Percentiles rank a stretch among this genome's conserved stretches.
Evolutionary conservation across 2,329 filamentous ascomycete genomes (phyloP).

Genomic region (Curvularia sp.): DNA sequence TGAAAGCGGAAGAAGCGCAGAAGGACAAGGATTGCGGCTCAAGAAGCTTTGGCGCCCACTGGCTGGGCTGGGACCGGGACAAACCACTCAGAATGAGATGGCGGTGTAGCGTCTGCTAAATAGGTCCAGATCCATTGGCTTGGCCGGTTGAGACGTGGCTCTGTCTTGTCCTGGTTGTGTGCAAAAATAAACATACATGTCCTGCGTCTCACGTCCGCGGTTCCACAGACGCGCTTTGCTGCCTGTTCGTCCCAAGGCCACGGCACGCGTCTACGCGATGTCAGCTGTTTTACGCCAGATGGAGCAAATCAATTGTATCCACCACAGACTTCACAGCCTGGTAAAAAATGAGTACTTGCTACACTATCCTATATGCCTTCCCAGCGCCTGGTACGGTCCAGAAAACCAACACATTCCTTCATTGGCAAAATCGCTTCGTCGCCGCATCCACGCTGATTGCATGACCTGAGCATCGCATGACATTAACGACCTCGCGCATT

Average conservation of each 20-base stretch:
- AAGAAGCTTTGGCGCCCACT: conserved; percentile 26
- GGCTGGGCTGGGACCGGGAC: conserved; percentile 13
- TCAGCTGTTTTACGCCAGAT: conserved; percentile 30
- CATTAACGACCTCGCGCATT: conserved; percentile 34
- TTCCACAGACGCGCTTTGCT: conserved; percentile 24
- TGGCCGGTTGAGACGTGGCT: conserved; percentile 3
- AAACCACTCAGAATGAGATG: conserved; percentile 17
- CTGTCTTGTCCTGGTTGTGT: conserved; percentile 1
- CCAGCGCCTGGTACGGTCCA: conserved; percentile 1
- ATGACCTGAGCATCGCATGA: conserved; percentile 42
- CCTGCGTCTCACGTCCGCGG: conserved; percentile 7
- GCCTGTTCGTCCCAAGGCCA: conserved; percentile 20
- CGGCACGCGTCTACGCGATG: conserved; percentile 29
- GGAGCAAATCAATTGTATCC: not conserved
- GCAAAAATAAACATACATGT: not conserved
- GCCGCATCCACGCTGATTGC: conserved; percentile 32
- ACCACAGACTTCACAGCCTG: not conserved
- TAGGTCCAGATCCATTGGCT: conserved; percentile 11
- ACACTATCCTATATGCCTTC: not conserved
- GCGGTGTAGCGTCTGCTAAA: conserved; percentile 25
- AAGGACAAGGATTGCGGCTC: conserved; percentile 16
- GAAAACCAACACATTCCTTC: not conserved
- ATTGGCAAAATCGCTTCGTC: conserved; percentile 8
- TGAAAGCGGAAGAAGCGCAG: conserved; percentile 18
- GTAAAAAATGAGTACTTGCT: not conserved